These are phyloP conservation scores for Saccharomyces jurei DNA, from an alignment of 805 yeast genomes.

Conservation along the genomic window DNA sequence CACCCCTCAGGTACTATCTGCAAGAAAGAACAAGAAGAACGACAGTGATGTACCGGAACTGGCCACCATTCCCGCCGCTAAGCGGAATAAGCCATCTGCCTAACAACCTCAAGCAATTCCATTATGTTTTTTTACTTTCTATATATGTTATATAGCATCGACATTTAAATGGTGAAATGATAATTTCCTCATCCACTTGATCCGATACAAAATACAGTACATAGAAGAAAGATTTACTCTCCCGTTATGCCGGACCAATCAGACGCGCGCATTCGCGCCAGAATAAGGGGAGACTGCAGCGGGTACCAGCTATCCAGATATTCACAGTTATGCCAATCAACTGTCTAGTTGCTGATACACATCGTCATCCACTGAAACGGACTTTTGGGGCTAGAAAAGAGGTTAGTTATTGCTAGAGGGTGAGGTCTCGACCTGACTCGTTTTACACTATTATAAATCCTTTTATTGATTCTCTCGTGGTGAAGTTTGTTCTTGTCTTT, in stretches of 20 bases:
- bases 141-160: background rate
- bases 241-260: background rate
- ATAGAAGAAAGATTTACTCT: background rate
- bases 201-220: background rate
- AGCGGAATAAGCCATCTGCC: constrained; percentile 21
- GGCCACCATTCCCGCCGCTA: constrained; percentile 23
- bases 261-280: background rate
- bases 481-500: background rate
- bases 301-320: background rate
- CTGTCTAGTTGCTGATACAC: background rate
- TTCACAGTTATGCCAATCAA: background rate
- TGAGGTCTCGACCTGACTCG: background rate
- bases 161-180: background rate
- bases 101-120: background rate
- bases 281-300: background rate
- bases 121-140: background rate
- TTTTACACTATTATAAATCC: background rate
- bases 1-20: constrained; percentile 41
- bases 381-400: background rate
- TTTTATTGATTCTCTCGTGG: background rate
- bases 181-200: background rate
- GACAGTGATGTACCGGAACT: constrained; percentile 4
- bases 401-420: background rate
- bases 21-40: constrained; percentile 10
- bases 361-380: background rate